A percentile compares a stretch with the other conserved stretches of the same genome.
Evolutionary conservation across 805 yeast species (phyloP).

Genomic region (Sugiyamaella marilandica): DNA sequence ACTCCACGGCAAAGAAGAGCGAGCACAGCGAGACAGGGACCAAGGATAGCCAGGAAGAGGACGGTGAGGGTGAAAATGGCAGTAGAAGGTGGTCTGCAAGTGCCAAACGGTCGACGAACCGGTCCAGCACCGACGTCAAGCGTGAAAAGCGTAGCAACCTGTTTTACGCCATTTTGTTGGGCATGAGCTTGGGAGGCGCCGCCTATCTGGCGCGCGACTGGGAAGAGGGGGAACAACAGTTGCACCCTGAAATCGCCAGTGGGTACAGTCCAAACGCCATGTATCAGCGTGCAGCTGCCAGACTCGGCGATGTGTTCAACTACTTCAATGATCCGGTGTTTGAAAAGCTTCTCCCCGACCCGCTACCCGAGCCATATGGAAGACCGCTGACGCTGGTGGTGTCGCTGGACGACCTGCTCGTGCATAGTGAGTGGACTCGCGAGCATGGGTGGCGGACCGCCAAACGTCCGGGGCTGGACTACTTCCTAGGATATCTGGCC

Average conservation of each 20-base stretch:
- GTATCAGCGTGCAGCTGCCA: constrained; percentile 62
- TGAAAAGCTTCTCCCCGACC: constrained; percentile 89
- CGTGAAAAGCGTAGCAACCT: constrained; percentile 77
- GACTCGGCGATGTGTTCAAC: constrained; percentile 70
- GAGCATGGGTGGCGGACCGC: constrained; percentile 97
- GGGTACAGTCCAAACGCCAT: constrained; percentile 65
- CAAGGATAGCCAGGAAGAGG: constrained; percentile 10
- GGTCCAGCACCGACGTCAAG: constrained; percentile 41
- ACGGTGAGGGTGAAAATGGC: constrained; percentile 5
- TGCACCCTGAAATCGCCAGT: constrained; percentile 48
- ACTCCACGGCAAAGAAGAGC: background rate
- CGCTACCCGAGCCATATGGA: constrained; percentile 84
- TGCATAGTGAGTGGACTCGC: constrained; percentile 89
- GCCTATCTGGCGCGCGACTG: constrained; percentile 76
- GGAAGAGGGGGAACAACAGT: constrained; percentile 65
- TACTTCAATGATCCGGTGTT: constrained; percentile 91
- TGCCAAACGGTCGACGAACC: constrained; percentile 35
- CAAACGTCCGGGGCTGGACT: constrained; percentile 97
- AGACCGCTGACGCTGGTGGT: constrained; percentile 88
- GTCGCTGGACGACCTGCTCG: constrained; percentile 81
- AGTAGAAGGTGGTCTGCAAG: constrained; percentile 50
- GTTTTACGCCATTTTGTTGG: constrained; percentile 55
- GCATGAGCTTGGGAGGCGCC: constrained; percentile 47
- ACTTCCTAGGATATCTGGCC: constrained; percentile 88
- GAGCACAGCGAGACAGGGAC: constrained; percentile 1